phyloP scores from a whole-genome alignment of 1,284 basidiomycete genomes.

The Leccinum ponderosum region DNA sequence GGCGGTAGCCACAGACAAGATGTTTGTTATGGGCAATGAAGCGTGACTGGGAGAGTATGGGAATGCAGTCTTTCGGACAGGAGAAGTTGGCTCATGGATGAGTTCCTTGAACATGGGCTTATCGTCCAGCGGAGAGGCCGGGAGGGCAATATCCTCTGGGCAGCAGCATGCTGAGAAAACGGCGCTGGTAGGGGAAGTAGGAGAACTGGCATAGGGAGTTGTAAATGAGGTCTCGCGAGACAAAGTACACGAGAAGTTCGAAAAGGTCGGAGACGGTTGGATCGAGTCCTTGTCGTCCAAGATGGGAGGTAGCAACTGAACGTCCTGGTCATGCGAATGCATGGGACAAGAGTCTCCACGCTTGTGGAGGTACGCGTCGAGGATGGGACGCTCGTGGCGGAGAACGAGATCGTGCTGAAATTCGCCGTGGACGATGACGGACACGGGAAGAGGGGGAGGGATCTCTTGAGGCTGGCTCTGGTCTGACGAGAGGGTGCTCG shows the following conservation, averaged over 20 bases:
- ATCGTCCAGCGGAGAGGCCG: conserved; percentile 24
- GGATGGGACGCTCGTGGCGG: conserved; percentile 12
- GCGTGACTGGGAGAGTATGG: conserved; percentile 12
- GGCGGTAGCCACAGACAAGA: conserved; percentile 9
- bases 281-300: conserved; percentile 32
- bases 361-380: conserved; percentile 11
- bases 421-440: conserved; percentile 32
- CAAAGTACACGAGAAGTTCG: conserved; percentile 25
- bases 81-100: neutral
- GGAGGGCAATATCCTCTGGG: conserved; percentile 29
- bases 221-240: conserved; percentile 33
- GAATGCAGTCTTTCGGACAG: neutral
- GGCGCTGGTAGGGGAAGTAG: conserved; percentile 21
- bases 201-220: conserved; percentile 23
- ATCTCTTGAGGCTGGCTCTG: conserved; percentile 32
- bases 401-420: conserved; percentile 30
- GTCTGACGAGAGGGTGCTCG: conserved; percentile 35
- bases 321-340: conserved; percentile 20
- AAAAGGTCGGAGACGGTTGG: conserved; percentile 30
- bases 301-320: conserved; percentile 15
- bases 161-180: conserved; percentile 24
- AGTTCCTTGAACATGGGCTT: conserved; percentile 1
- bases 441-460: conserved; percentile 31
- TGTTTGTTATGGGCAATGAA: conserved; percentile 1
- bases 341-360: conserved; percentile 11